phyloP scores from a whole-genome alignment of 2,329 filamentous ascomycete genomes.

The Gnomoniopsis sp. region DNA sequence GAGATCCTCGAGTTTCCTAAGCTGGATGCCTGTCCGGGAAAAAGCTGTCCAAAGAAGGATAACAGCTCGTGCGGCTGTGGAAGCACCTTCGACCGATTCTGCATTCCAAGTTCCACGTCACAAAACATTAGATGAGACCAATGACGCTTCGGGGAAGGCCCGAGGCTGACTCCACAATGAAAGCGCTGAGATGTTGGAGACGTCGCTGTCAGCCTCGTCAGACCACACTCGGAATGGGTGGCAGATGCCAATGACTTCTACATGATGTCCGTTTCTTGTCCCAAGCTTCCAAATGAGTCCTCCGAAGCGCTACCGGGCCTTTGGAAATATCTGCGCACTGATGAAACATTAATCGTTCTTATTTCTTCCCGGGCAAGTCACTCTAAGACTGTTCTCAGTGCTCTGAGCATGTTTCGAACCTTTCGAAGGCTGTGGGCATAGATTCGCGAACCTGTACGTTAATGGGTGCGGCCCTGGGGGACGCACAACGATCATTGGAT shows the following conservation, averaged over 20 bases:
- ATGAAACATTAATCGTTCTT: too few species aligned
- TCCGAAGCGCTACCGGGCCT: background rate
- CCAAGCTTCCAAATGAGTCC: conserved; percentile 33
- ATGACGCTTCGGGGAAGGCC: background rate
- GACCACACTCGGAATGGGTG: conserved; percentile 27
- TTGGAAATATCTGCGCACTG: too few species aligned
- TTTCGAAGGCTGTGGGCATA: too few species aligned
- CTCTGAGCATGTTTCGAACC: too few species aligned
- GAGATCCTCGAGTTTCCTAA: too few species aligned
- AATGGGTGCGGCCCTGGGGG: too few species aligned
- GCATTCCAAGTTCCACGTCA: conserved; percentile 21
- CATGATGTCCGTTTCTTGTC: conserved; percentile 35
- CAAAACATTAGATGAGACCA: conserved; percentile 13
- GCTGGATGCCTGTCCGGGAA: too few species aligned
- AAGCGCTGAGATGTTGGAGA: conserved; percentile 34
- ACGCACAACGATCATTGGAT: too few species aligned
- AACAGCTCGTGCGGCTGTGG: conserved; percentile 35
- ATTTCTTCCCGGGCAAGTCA: too few species aligned
- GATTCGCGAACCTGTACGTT: too few species aligned
- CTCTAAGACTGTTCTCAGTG: too few species aligned
- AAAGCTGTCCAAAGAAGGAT: conserved; percentile 23
- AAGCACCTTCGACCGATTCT: conserved; percentile 32
- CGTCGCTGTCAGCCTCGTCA: conserved; percentile 30
- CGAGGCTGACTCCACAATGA: too few species aligned
- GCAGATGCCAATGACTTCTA: conserved; percentile 36